Evolutionary conservation across 2,329 filamentous ascomycete species (phyloP).

Genomic region (Bertia moriformis): DNA sequence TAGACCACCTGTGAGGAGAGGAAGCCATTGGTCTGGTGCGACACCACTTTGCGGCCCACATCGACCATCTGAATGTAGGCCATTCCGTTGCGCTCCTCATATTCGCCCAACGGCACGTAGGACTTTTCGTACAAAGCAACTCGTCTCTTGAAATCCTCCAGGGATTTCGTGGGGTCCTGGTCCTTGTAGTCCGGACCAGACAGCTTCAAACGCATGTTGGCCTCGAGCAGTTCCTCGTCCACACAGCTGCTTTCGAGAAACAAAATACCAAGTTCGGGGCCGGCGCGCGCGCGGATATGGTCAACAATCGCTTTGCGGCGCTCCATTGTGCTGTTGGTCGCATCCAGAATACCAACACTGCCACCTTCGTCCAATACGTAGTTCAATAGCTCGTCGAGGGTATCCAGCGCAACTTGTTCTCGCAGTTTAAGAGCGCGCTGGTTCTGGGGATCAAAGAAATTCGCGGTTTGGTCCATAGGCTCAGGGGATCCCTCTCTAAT

Average conservation of each 20-base stretch:
- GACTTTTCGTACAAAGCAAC: constrained; percentile 88
- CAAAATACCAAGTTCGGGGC: constrained; percentile 77
- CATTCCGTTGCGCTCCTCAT: constrained; percentile 79
- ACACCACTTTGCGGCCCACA: constrained; percentile 84
- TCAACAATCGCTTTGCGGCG: constrained; percentile 73
- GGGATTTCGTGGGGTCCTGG: constrained; percentile 72
- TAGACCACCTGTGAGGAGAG: constrained; percentile 83
- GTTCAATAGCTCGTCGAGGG: constrained; percentile 78
- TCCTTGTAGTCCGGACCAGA: constrained; percentile 91
- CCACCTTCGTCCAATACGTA: constrained; percentile 74
- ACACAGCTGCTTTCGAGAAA: constrained; percentile 88
- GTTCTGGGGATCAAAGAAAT: constrained; percentile 88
- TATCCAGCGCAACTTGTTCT: constrained; percentile 84
- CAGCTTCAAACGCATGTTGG: constrained; percentile 93
- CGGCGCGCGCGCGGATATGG: constrained; percentile 58
- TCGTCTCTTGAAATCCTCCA: constrained; percentile 83
- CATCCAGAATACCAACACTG: constrained; percentile 87
- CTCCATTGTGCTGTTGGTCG: constrained; percentile 87
- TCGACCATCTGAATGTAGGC: constrained; percentile 95
- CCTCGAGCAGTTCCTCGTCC: constrained; percentile 55
- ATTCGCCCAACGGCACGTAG: constrained; percentile 78
- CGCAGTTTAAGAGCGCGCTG: constrained; percentile 66
- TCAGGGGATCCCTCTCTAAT: constrained; percentile 30
- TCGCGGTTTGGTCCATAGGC: constrained; percentile 58
- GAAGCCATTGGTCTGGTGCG: constrained; percentile 82